These are phyloP conservation scores for Heracleum sosnowskyi DNA, from an alignment of 129 eudicot genomes.

Conservation along the genomic window DNA sequence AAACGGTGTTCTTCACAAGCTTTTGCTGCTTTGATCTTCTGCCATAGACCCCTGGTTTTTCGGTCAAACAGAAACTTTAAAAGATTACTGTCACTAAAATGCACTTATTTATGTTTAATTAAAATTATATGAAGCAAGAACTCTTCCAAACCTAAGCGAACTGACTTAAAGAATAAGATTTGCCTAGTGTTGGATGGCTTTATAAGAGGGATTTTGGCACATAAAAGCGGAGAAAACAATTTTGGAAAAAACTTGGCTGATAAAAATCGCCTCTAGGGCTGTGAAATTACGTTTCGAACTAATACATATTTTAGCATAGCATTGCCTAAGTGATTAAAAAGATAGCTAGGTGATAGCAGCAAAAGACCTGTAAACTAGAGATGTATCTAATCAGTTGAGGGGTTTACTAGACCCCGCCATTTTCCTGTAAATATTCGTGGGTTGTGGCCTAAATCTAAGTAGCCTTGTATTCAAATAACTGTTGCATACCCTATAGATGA, in stretches of 20 bases:
- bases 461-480: neutral
- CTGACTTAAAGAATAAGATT: neutral
- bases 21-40: neutral
- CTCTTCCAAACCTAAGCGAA: neutral
- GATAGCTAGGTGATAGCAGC: neutral
- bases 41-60: neutral
- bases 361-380: neutral
- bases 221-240: neutral
- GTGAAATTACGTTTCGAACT: neutral
- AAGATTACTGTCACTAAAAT: neutral
- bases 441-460: neutral
- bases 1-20: neutral
- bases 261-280: neutral
- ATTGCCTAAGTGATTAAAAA: neutral
- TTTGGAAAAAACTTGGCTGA: neutral
- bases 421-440: neutral
- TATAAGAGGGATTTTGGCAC: neutral
- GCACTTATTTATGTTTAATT: neutral
- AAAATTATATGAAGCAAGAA: neutral
- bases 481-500: neutral
- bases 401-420: neutral
- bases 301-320: neutral
- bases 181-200: neutral
- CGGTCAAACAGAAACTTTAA: neutral
- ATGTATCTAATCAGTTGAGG: neutral